phyloP scores from a whole-genome alignment of 2,329 filamentous ascomycete species.

The Clarireedia hainanense region DNA sequence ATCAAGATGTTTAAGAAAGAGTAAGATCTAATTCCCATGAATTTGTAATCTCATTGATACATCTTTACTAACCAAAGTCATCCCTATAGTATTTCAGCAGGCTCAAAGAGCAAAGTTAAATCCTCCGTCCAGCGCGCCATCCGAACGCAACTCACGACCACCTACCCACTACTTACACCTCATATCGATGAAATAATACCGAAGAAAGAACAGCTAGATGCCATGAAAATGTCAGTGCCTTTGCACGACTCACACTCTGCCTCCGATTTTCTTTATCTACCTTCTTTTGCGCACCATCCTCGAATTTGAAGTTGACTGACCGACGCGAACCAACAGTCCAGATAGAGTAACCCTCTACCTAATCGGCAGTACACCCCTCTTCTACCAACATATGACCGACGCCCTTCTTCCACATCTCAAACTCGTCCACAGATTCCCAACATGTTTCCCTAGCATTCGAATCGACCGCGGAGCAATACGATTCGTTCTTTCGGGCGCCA shows the following conservation, averaged over 20 bases:
- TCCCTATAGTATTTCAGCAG: conserved; percentile 56
- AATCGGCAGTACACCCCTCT: conserved; percentile 68
- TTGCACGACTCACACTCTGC: background rate
- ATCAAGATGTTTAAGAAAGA: conserved; percentile 86
- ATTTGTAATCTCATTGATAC: background rate
- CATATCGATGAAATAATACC: conserved; percentile 92
- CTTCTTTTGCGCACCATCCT: background rate
- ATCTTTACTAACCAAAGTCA: conserved; percentile 17
- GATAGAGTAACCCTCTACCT: conserved; percentile 87
- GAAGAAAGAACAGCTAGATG: conserved; percentile 85
- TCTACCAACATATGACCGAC: conserved; percentile 75
- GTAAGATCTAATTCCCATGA: conserved; percentile 37
- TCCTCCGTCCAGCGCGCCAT: conserved; percentile 87
- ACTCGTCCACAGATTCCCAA: conserved; percentile 83
- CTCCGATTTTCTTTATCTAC: background rate
- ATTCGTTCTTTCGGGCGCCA: conserved; percentile 88
- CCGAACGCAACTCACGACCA: conserved; percentile 71
- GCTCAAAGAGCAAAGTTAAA: conserved; percentile 93
- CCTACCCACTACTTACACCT: conserved; percentile 77
- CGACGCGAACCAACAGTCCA: conserved; percentile 40
- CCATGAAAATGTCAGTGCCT: conserved; percentile 66
- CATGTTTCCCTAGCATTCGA: conserved; percentile 73
- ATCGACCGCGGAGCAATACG: conserved; percentile 95
- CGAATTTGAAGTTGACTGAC: no score
- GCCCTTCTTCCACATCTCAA: conserved; percentile 79